Base-by-base conservation (phyloP, 2,329 filamentous ascomycete genomes). In the Chaetomium sp. region DNA sequence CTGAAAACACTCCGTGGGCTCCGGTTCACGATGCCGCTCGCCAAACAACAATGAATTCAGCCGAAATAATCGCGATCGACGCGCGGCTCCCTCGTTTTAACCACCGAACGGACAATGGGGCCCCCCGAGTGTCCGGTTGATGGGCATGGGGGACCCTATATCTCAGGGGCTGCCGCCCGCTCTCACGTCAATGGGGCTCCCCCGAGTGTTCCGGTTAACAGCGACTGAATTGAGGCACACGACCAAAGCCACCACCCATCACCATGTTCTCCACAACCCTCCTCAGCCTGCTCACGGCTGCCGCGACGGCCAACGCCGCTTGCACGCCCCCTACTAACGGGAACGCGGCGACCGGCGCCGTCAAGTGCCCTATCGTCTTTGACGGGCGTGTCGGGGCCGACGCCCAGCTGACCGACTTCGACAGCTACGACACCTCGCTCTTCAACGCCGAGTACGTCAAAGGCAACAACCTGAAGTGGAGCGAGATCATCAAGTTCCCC, bases 381-480 rank as follows among this genome's bases (percentile, higher is more conserved):
- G 76, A 78, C 71, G 76, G 76, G 45, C 76, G 76, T 57, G 67
- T 78, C 50, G 71, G 73, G 21, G 53, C 71, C 12, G 60, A 67
- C 21, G 67, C 74, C 8, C 23, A 57, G 4, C 70, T 70, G 0
- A 59, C 65, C 55, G 73, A 76, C 69, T 76, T 78, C 58, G 74
- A 78, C 72, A 67, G 68, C 61, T 65, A 68, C 63, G 59, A 66
- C 59, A 74, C 70, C 64, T 75, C 72, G 59, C 70, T 73, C 64
- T 78, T 75, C 72, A 75, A 74, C 69, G 69, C 76, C 3, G 75
- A 72, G 67, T 77, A 77, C 67, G 74, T 77, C 67, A 78, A 78
- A 71, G 74, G 75, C 64, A 65, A 72, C 38, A 63, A 68, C 65
- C 72, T 77, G 56, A 71, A 73, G 63, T 78, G 76, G 76, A 74